These are phyloP conservation scores for Termitomyces sp. DNA, from an alignment of 768 basidiomycete genomes.

Conservation along the genomic window DNA sequence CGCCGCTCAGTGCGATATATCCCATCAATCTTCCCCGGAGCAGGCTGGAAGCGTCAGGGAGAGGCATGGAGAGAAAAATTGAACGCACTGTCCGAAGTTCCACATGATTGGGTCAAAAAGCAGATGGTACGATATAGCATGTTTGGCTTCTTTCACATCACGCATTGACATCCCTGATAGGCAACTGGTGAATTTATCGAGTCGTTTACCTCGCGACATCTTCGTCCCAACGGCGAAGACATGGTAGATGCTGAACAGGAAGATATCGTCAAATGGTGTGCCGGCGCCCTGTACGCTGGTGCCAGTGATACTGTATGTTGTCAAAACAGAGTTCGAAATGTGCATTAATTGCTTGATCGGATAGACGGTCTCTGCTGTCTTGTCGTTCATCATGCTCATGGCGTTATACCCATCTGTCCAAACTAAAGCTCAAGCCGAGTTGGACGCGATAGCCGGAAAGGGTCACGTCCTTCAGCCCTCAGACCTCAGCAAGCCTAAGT, in stretches of 20 bases:
- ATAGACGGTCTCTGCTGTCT: conserved; percentile 42
- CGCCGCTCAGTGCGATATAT: conserved; percentile 34
- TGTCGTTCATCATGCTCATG: conserved; percentile 46
- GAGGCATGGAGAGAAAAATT: conserved; percentile 31
- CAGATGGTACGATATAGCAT: conserved; percentile 28
- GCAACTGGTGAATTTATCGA: conserved; percentile 24
- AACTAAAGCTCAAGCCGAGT: conserved; percentile 29
- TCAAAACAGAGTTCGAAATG: neutral
- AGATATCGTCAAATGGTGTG: conserved; percentile 43
- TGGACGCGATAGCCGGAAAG: conserved; percentile 28
- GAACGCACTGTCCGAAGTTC: conserved; percentile 29
- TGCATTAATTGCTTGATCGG: neutral
- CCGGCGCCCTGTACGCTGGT: conserved; percentile 45
- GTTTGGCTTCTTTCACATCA: neutral
- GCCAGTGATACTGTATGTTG: conserved; percentile 34
- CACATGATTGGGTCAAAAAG: conserved; percentile 39
- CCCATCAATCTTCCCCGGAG: conserved; percentile 46
- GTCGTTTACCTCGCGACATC: conserved; percentile 39
- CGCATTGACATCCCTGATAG: conserved; percentile 14
- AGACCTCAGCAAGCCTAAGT: conserved; percentile 22
- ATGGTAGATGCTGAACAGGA: conserved; percentile 28
- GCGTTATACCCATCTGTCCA: conserved; percentile 38
- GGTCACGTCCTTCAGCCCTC: conserved; percentile 27
- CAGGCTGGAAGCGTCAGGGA: conserved; percentile 41
- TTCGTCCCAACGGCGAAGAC: conserved; percentile 20